Conservation (phyloP, 192 early-diverging fungal genomes). For the Umbelopsis sp. region DNA sequence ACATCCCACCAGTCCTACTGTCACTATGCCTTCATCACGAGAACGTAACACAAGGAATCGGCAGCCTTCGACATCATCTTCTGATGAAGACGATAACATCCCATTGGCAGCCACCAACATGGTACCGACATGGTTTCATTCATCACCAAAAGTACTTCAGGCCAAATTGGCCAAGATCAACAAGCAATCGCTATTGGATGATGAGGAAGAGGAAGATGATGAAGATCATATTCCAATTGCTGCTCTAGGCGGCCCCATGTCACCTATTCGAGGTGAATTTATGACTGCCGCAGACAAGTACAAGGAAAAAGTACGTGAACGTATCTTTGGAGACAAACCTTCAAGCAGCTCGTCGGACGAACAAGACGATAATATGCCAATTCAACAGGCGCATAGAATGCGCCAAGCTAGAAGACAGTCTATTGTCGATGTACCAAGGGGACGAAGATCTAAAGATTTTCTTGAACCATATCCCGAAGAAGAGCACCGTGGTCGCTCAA, state of each 20-base stretch:
- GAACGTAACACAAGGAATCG: conserved; percentile 2
- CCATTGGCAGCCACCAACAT: conserved; percentile 7
- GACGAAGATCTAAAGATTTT: too few species aligned
- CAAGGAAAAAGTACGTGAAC: conserved; percentile 33
- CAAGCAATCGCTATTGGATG: conserved; percentile 26
- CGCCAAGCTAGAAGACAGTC: background rate
- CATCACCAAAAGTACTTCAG: background rate
- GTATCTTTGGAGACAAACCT: background rate
- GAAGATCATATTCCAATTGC: conserved; percentile 36
- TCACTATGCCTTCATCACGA: conserved; percentile 8
- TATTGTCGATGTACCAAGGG: background rate
- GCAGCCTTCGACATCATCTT: background rate
- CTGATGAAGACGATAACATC: background rate
- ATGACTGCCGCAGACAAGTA: conserved; percentile 33
- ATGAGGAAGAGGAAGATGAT: conserved; percentile 37
- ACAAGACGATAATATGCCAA: conserved; percentile 10
- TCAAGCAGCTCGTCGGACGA: background rate
- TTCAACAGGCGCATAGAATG: background rate
- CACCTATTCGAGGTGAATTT: conserved; percentile 11
- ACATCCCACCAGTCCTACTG: background rate
- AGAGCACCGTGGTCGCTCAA: background rate
- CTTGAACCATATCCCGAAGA: background rate
- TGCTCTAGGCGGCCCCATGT: background rate
- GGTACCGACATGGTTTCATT: background rate
- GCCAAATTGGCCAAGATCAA: conserved; percentile 8